Evolutionary conservation across 306 rosid species (phyloP), one percentile per base, ranked within the genome.

Genomic region (Aeschynomene evenia): DNA sequence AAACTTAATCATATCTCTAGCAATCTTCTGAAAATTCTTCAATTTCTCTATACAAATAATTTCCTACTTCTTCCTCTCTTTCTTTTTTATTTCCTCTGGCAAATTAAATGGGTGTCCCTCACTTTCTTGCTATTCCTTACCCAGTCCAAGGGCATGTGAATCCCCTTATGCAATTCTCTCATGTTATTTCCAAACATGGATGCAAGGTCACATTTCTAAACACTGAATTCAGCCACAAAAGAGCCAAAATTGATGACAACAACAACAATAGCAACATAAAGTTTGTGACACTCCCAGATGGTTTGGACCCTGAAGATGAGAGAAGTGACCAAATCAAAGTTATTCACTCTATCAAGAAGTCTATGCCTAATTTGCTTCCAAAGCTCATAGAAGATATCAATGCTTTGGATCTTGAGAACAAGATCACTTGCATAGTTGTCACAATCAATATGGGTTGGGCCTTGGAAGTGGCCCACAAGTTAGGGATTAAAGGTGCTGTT

Each of bases 401-500:
- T 15, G 70, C 66, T 33, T 23, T 31, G 21, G 42, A 58, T 40
- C 40, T 3, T 33, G 56, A 71, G 4, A 71, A 78, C 20, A 73
- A 65, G 22, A 63, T 85, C 11, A 50, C 62, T 51, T 79, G 90
- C 61, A 58, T 85, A 9, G 19, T 82, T 54, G 85, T 76, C 42
- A 76, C 81, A 6, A 51, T 71, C 12, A 79, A 73, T 68, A 80
- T 85, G 48, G 74, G 78, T 34, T 80, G 90, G 82, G 80, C 80
- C 33, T 46, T 81, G 64, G 77, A 85, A 50, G 81, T 81, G 22
- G 86, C 72, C 2, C 24, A 1, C 19, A 82, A 77, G 7, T 42
- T 86, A 79, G 83, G 81, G 9, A 84, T 82, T 19, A 52, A 19
- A 20, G 61, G 76, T 13, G 85, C 69, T 24, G 72, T 80, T 21